phyloP scores from a whole-genome alignment of 371 early-diverging fungal genomes.

The Apophysomyces trapeziformis region DNA sequence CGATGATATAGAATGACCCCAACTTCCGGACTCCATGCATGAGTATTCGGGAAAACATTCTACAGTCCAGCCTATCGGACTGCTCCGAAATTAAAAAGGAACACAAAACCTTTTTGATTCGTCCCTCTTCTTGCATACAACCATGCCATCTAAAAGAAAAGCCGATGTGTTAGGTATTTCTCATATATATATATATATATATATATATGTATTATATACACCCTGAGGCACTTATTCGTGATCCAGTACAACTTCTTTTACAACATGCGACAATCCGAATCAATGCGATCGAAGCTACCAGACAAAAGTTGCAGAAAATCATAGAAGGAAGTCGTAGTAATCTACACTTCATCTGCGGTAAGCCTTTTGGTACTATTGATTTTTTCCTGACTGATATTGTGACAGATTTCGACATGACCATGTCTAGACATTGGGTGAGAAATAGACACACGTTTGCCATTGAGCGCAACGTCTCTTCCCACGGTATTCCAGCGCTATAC shows the following conservation, averaged over 20 bases:
- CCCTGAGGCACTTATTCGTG: background rate
- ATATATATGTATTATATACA: too few relatives aligned
- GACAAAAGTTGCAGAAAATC: constrained; percentile 52
- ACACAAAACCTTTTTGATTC: background rate
- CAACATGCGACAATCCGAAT: constrained; percentile 45
- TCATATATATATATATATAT: too few relatives aligned
- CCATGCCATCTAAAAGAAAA: background rate
- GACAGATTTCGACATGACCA: constrained; percentile 80
- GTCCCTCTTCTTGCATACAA: background rate
- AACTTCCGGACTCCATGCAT: too few relatives aligned
- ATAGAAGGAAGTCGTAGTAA: constrained; percentile 49
- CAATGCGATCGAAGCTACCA: constrained; percentile 29
- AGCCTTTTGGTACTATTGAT: background rate
- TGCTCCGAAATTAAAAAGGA: too few relatives aligned
- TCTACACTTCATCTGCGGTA: constrained; percentile 68
- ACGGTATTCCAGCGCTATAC: constrained; percentile 60
- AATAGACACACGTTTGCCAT: constrained; percentile 51
- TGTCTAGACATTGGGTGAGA: constrained; percentile 66
- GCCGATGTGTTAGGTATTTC: background rate
- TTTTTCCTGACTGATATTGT: background rate
- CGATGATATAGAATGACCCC: too few relatives aligned
- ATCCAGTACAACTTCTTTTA: constrained; percentile 37
- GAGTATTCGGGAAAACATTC: too few relatives aligned
- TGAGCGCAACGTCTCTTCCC: constrained; percentile 62
- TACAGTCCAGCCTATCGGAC: too few relatives aligned